Conservation (phyloP, 2,329 filamentous ascomycete genomes). For the Talaromyces sp. region DNA sequence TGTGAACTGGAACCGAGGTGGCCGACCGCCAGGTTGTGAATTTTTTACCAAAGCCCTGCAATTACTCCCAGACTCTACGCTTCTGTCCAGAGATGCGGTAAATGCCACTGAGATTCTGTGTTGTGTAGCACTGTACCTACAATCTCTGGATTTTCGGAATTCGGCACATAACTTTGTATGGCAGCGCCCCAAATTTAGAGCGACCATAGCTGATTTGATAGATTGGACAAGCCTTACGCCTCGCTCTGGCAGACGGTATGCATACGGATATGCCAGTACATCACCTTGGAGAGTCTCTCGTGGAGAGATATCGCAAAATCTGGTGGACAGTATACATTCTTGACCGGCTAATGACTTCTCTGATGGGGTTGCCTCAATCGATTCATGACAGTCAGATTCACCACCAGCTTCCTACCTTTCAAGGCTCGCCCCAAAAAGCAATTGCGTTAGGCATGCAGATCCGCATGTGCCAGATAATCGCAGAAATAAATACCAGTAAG, state of each 20-base stretch:
- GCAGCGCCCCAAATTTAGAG: background rate
- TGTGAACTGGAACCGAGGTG: conserved; percentile 31
- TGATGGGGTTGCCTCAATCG: conserved; percentile 50
- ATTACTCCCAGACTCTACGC: background rate
- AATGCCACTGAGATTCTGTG: conserved; percentile 48
- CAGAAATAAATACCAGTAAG: conserved; percentile 43
- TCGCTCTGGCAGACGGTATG: conserved; percentile 48
- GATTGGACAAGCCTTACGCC: conserved; percentile 51
- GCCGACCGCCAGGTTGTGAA: background rate
- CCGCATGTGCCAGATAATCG: conserved; percentile 42
- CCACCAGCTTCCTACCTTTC: conserved; percentile 43
- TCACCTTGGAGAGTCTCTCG: conserved; percentile 36
- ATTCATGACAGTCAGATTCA: conserved; percentile 50
- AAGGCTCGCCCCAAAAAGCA: conserved; percentile 34
- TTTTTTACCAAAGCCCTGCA: background rate
- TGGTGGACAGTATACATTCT: conserved; percentile 55
- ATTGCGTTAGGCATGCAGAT: conserved; percentile 43
- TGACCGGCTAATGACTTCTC: conserved; percentile 51
- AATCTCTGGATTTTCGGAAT: conserved; percentile 47
- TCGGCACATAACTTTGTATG: conserved; percentile 45
- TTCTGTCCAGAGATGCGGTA: conserved; percentile 36
- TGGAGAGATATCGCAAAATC: conserved; percentile 46
- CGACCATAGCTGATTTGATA: conserved; percentile 15
- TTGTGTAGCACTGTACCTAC: conserved; percentile 50
- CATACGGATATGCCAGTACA: conserved; percentile 48